Evolutionary conservation across 2,329 filamentous ascomycete genomes (phyloP), one percentile per base, ranked within the genome.

Genomic region (Colletotrichum sp.): DNA sequence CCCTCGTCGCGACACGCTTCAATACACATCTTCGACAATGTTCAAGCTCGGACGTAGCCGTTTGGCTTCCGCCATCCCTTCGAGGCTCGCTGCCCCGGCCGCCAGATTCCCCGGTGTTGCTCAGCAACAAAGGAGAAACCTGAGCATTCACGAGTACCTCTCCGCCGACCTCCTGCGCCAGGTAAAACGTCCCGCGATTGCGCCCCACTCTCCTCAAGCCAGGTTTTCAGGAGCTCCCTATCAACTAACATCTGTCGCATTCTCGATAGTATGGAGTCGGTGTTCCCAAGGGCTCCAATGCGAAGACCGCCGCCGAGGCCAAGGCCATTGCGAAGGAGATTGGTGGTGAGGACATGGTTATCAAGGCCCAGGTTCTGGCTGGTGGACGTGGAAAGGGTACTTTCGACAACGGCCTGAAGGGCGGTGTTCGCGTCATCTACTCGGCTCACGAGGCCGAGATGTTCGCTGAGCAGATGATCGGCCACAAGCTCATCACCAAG

Each of bases 391-490:
- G 97, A 88, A 99, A 99, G 91, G 97, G 97, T 81, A 94, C 93
- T 82, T 99, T 99, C 85, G 96, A 98, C 89, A 99, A 98, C 88
- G 97, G 97, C 82, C 94, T 99, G 86, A 99, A 99, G 92, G 97
- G 97, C 83, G 97, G 97, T 90, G 97, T 99, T 82, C 94, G 97
- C 82, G 96, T 99, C 83, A 98, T 99, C 88, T 99, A 99, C 92
- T 99, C 96, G 90, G 95, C 97, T 77, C 96, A 96, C 82, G 92
- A 94, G 91, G 97, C 97, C 84, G 95, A 95, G 91, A 98, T 99
- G 93, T 98, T 99, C 86, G 96, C 97, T 81, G 92, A 96, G 82
- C 96, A 99, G 90, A 99, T 99, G 97, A 99, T 99, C 88, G 97
- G 97, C 85, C 96, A 99, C 90, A 98, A 98, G 89, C 95, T 99